These are phyloP conservation scores for Rhizopus sp. DNA, from an alignment of 371 early-diverging fungal genomes.

Conservation along the genomic window DNA sequence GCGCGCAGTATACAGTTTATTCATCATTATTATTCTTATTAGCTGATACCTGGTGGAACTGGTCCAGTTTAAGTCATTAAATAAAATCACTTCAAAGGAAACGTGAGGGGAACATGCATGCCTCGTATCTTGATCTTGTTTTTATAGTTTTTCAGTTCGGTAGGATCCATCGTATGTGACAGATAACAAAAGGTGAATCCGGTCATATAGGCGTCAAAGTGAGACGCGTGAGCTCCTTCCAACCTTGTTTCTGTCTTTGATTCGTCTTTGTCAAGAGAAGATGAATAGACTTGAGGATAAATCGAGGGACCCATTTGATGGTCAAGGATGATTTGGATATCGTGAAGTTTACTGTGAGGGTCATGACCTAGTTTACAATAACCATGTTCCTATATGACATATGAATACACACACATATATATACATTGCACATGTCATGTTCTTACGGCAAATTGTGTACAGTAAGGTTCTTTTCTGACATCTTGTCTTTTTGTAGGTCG, in stretches of 20 bases:
- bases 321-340: slow-evolving; percentile 14
- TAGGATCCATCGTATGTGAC: slow-evolving; percentile 16
- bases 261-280: neutral
- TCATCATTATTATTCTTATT: slow-evolving; percentile 1
- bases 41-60: slow-evolving; percentile 48
- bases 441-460: slow-evolving; percentile 74
- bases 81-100: slow-evolving; percentile 32
- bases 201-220: slow-evolving; percentile 95
- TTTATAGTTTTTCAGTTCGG: slow-evolving; percentile 15
- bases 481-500: neutral
- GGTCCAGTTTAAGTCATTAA: slow-evolving; percentile 22
- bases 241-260: neutral
- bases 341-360: neutral
- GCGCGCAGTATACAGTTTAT: neutral
- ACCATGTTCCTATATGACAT: slow-evolving; percentile 11
- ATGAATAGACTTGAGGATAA: slow-evolving; percentile 8
- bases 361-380: slow-evolving; percentile 7
- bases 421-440: neutral
- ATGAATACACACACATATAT: neutral
- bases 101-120: neutral
- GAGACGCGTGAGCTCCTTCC: slow-evolving; percentile 72
- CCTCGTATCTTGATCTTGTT: slow-evolving; percentile 62
- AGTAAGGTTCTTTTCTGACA: slow-evolving; percentile 31
- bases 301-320: slow-evolving; percentile 11
- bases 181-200: slow-evolving; percentile 78